Evolutionary conservation across 2,329 filamentous ascomycete species (phyloP), one percentile per base, ranked within the genome.

Genomic region (Lasiodiplodia hormozganensis): DNA sequence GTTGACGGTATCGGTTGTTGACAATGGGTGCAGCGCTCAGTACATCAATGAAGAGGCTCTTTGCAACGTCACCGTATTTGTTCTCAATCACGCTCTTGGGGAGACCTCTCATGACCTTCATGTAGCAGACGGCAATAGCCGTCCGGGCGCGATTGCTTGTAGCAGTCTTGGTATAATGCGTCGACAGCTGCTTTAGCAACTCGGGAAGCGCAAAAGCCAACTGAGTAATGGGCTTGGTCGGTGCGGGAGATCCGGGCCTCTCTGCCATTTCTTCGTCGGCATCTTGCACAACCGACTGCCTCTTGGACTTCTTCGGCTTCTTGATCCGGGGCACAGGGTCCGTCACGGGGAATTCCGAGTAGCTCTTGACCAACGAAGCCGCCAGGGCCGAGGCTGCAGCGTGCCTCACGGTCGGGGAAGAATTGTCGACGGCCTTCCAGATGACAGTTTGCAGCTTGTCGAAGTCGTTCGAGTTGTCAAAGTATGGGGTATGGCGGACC

Each of bases 391-490:
- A 92, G 7, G 94, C 94, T 3, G 93, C 93, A 2, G 94, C 92
- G 79, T 95, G 92, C 70, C 96, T 88, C 64, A 97, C 93, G 34
- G 90, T 86, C 0, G 89, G 82, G 60, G 90, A 92, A 1, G 89
- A 80, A 43, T 90, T 94, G 73, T 99, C 96, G 69, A 96, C 90
- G 0, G 91, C 87, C 79, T 97, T 98, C 86, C 94, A 96, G 18
- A 96, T 83, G 6, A 91, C 88, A 40, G 87, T 87, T 79, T 95
- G 94, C 23, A 98, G 81, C 77, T 92, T 93, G 73, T 99, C 96
- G 75, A 97, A 97, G 76, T 99, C 96, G 77, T 86, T 90, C 16
- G 91, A 89, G 75, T 96, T 97, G 76, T 94, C 90, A 76, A 98
- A 98, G 77, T 92, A 96, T 0, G 87, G 80, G 0, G 94, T 97